Evolutionary conservation across 2,329 filamentous ascomycete species (phyloP).

Genomic region (Cladophialophora yegresii): DNA sequence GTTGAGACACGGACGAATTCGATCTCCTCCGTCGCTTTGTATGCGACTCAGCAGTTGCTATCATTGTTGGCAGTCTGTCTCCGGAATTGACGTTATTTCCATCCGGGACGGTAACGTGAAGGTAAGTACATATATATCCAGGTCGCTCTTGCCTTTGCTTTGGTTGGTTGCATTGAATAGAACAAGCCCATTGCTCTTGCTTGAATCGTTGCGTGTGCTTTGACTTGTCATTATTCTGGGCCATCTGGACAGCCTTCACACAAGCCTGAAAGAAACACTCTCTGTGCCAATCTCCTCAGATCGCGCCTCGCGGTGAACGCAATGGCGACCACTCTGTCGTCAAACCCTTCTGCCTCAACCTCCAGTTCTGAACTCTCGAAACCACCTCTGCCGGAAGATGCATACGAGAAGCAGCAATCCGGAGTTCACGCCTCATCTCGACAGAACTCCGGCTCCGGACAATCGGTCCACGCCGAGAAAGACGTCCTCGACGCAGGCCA

Average conservation of each 20-base stretch:
- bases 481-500: constrained; percentile 21
- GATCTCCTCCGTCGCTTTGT: not conserved
- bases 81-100: not conserved
- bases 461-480: constrained; percentile 19
- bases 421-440: constrained; percentile 4
- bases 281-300: not conserved
- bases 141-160: not conserved
- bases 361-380: constrained; percentile 33
- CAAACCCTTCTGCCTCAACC: constrained; percentile 21
- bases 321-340: constrained; percentile 25
- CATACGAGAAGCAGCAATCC: constrained; percentile 19
- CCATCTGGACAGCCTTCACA: not conserved
- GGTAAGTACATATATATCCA: constrained; percentile 5
- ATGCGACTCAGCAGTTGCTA: not conserved
- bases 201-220: not conserved
- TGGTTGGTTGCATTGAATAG: too few relatives aligned
- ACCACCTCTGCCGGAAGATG: constrained; percentile 17
- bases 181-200: not conserved
- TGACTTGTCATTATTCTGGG: not conserved
- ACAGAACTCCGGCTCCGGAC: constrained; percentile 5
- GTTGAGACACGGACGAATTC: constrained; percentile 17
- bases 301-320: not conserved
- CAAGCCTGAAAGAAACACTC: not conserved
- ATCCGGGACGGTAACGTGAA: not conserved
- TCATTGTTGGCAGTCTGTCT: not conserved